Evolutionary conservation across 352 stramenopile species (phyloP), one percentile per base, ranked within the genome.

Genomic region (Phytophthora pini): DNA sequence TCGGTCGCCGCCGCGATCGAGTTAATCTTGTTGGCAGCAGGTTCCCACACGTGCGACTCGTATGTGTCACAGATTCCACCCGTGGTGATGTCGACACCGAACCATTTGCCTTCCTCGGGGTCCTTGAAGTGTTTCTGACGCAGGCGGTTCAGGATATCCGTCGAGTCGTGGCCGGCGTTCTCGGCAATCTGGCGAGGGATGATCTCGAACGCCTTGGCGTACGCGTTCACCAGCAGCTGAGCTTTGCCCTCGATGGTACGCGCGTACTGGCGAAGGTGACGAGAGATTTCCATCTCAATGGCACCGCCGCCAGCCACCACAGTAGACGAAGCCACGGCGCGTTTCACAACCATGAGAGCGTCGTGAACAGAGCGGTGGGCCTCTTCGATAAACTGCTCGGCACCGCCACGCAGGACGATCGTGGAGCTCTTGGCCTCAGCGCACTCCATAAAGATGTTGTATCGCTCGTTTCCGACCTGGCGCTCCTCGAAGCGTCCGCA

Each of bases 401-500:
- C 97, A 48, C 97, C 97, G 65, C 98, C 98, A 56, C 98, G 93
- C 22, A 99, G 83, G 32, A 99, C 86, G 66, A 99, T 98, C 17
- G 97, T 99, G 17, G 94, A 90, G 29, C 96, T 99, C 68, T 98
- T 94, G 45, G 93, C 84, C 44, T 95, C 78, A 2, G 92, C 93
- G 80, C 98, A 99, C 45, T 97, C 89, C 56, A 96, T 99, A 78
- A 99, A 99, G 47, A 99, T 88, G 74, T 99, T 99, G 88, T 98
- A 99, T 52, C 97, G 83, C 74, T 99, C 97, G 62, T 97, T 95
- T 45, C 98, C 98, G 34, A 99, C 91, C 78, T 98, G 97, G 36
- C 87, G 92, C 81, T 99, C 98, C 75, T 99, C 97, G 68, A 99
- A 99, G 22, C 86, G 68, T 9, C 87, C 96, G 73, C 98, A 99